Evolutionary conservation across 352 stramenopile genomes (phyloP), one percentile per base, ranked within the genome.

Genomic region (Lagenidium giganteum): DNA sequence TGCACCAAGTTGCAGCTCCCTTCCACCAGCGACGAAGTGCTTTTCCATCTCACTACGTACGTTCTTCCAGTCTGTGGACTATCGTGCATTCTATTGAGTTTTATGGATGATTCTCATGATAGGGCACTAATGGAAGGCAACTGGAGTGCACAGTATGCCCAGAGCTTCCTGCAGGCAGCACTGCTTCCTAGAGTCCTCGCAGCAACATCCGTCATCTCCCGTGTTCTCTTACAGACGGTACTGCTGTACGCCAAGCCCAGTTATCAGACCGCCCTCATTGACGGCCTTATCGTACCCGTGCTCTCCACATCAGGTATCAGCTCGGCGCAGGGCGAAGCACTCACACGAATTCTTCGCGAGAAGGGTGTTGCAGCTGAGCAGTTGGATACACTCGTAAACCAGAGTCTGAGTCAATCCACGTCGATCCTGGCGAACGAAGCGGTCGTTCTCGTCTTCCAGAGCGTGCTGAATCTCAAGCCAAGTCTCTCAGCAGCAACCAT

Each of bases 391-490:
- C 67, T 86, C 29, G 42, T 90, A 5, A 30, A 42, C 18, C 72
- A 57, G 35, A 67, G 52, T 16, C 36, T 73, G 5, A 11, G 29
- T 7, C 6, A 45, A 2, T 23, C 43, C 8, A 32, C 30, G 7
- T 16, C 27, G 20, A 6, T 81, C 32, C 58, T 90, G 7, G 57
- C 72, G 13, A 87, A 81, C 34, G 78, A 90, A 22, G 63, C 73
- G 3, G 62, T 54, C n/a, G 38, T 90, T 12, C 57, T 87, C 17
- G 70, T 87, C n/a, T 74, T 82, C 33, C 78, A 88, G 49, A 90
- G 83, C 40, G 66, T 82, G 17, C 47, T 90, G 30, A 85, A 73
- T 24, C 58, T 67, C 18, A 83, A 86, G 16, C 66, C 78, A 20
- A 37, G 47, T 16, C 58, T 87, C n/a, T 57, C 68, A 3, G 25